Base-by-base conservation (phyloP, 495 filamentous ascomycete genomes). In the Penicillium robsamsonii region DNA sequence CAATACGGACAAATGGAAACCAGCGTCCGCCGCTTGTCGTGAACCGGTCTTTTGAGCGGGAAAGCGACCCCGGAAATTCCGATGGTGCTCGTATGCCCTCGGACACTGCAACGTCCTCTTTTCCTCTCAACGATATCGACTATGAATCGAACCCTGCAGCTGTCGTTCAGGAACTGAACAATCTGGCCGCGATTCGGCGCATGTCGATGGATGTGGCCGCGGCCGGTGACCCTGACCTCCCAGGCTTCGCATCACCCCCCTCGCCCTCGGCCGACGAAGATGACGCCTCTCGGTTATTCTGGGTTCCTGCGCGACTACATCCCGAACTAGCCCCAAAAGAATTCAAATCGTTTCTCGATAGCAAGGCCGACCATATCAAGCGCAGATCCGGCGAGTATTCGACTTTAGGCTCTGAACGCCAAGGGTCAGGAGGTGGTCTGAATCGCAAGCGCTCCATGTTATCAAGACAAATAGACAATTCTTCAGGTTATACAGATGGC, bases 191-290 rank as follows among this genome's bases (percentile, higher is more conserved):
- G 12, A 83, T 99, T 55, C 86, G 94, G 58, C 87, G 94, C 54
- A 93, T 99, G 90, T 97, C 94, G 15, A 97, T 99, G 95, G 92
- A 97, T 71, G 94, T 96, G 13, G 88, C 89, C 51, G 89, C 87
- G 40, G 84, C 87, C n/a, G 85, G 83, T 52, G 94, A 99, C 69
- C 94, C 94, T 5, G 94, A 99, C 70, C 78, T 99, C 50, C 91
- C 95, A 31, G 87, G 87, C 12, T 96, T 94, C 72, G 83, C 90
- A 4, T 78, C 85, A 56, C 84, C 92, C 7, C 90, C 92, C 9
- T 85, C 84, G 7, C 84, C 85, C 31, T 75, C 75, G 5, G 82
- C 84, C 46, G 88, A 91, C 59, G 93, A 96, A 66, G 87, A 91
- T 63, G 95, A 97, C 72, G 82, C 91, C 4, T 90, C 92, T 2